Percentiles rank a stretch among this genome's conserved stretches.
These are phyloP conservation scores for Capsella bursapastoris DNA, from an alignment of 345 rosid genomes.

Conservation along the genomic window DNA sequence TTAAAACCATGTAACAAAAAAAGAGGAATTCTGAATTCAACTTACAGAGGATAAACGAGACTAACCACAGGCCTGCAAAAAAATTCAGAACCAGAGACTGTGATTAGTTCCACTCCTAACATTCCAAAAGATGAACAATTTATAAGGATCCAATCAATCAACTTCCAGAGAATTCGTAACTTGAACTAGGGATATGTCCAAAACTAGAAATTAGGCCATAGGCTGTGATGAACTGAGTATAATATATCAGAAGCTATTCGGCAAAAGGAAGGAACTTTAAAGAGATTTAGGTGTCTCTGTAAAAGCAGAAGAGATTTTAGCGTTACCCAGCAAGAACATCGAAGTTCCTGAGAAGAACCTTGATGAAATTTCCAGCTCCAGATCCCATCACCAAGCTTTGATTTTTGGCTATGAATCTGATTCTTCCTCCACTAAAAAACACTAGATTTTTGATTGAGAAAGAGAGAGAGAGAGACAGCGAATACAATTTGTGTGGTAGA, in stretches of 20 bases:
- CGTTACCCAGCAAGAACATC: conserved; percentile 92
- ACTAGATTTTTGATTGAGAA: neutral
- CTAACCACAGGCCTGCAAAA: conserved; percentile 88
- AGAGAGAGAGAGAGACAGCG: conserved; percentile 22
- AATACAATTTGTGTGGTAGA: conserved; percentile 18
- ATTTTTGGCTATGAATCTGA: conserved; percentile 20
- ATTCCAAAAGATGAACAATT: conserved; percentile 8
- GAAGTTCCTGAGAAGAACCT: conserved; percentile 72
- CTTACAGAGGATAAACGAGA: conserved; percentile 96
- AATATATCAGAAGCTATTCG: neutral
- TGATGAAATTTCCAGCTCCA: conserved; percentile 68
- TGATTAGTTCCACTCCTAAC: neutral
- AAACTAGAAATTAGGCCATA: conserved; percentile 3
- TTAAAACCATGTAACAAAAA: neutral
- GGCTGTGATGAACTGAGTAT: neutral
- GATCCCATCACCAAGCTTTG: conserved; percentile 60
- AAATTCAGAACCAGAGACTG: conserved; percentile 5
- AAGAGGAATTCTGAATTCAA: conserved; percentile 16
- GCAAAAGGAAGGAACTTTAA: conserved; percentile 7
- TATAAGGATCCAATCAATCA: neutral
- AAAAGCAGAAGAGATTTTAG: neutral
- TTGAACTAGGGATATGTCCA: neutral
- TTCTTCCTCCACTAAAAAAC: conserved; percentile 23
- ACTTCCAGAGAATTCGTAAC: neutral
- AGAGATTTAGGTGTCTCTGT: neutral